Conservation (phyloP, 2,329 filamentous ascomycete species). For the Colletotrichum ledebouriae region DNA sequence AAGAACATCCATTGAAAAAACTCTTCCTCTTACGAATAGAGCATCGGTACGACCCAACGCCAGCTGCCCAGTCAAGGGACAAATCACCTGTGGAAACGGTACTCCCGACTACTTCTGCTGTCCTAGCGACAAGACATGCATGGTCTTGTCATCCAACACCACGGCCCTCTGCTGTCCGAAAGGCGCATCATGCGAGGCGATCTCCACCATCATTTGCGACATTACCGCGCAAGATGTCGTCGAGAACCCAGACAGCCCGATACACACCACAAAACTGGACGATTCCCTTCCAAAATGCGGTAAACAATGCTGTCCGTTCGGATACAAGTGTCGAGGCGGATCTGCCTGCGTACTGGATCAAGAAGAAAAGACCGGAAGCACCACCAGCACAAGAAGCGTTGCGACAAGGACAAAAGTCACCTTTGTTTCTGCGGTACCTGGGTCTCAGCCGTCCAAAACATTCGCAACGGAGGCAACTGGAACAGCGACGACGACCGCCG, state of each 20-base stretch:
- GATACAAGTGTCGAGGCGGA: conserved; percentile 69
- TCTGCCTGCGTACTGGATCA: conserved; percentile 63
- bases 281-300: conserved; percentile 71
- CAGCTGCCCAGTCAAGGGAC: conserved; percentile 33
- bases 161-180: conserved; percentile 79
- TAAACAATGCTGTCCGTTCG: conserved; percentile 77
- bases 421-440: background rate
- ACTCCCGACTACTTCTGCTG: conserved; percentile 80
- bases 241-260: conserved; percentile 66
- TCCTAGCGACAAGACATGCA: conserved; percentile 64
- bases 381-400: conserved; percentile 8
- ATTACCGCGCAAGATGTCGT: conserved; percentile 71
- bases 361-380: conserved; percentile 56
- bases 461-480: background rate
- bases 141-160: conserved; percentile 71
- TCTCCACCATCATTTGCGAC: conserved; percentile 76
- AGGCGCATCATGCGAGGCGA: conserved; percentile 67
- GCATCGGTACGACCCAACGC: conserved; percentile 13
- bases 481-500: background rate
- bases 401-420: conserved; percentile 8
- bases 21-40: conserved; percentile 4
- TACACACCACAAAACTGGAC: conserved; percentile 77
- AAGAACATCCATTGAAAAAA: background rate
- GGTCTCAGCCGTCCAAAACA: background rate
- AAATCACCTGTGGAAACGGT: conserved; percentile 36